These are phyloP conservation scores for Madurella mycetomatis DNA, from an alignment of 2,329 filamentous ascomycete species.

Conservation along the genomic window DNA sequence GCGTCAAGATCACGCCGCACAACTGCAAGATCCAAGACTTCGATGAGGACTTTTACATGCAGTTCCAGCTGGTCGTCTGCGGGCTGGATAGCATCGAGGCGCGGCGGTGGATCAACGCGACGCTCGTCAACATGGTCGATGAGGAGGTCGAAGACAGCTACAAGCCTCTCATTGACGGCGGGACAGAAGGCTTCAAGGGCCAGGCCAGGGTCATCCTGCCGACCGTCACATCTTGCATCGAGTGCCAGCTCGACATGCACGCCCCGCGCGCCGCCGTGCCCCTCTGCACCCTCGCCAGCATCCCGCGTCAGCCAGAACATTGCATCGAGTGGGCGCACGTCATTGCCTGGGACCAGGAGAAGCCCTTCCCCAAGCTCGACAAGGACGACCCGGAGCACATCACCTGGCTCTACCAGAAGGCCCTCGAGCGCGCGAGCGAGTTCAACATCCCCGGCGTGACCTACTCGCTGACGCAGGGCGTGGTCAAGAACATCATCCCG, in stretches of 20 bases:
- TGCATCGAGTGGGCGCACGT: slow-evolving; percentile 99
- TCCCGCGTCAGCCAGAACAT: slow-evolving; percentile 94
- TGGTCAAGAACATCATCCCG: slow-evolving; percentile 98
- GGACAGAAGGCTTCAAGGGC: slow-evolving; percentile 97
- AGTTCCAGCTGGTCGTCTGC: slow-evolving; percentile 90
- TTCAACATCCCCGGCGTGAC: slow-evolving; percentile 92
- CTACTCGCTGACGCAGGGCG: slow-evolving; percentile 92
- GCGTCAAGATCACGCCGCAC: slow-evolving; percentile 88
- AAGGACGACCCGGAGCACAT: slow-evolving; percentile 97
- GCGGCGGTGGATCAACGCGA: slow-evolving; percentile 97
- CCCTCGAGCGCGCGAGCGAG: slow-evolving; percentile 73
- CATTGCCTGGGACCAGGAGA: slow-evolving; percentile 90
- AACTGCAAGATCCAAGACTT: slow-evolving; percentile 96
- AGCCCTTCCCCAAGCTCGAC: slow-evolving; percentile 79
- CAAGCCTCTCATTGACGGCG: slow-evolving; percentile 93
- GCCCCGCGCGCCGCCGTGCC: slow-evolving; percentile 95
- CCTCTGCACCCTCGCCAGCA: slow-evolving; percentile 91
- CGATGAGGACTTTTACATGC: slow-evolving; percentile 93
- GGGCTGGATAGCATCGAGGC: slow-evolving; percentile 96
- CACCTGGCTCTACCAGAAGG: slow-evolving; percentile 90
- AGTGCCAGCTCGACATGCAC: slow-evolving; percentile 98
- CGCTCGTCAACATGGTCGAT: slow-evolving; percentile 85
- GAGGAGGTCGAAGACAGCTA: slow-evolving; percentile 74
- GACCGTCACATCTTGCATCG: slow-evolving; percentile 90
- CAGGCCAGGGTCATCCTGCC: slow-evolving; percentile 90